Percentiles rank a stretch among this genome's conserved stretches.
phyloP scores from a whole-genome alignment of 179 eudicot species.

The Gypsophila paniculata region DNA sequence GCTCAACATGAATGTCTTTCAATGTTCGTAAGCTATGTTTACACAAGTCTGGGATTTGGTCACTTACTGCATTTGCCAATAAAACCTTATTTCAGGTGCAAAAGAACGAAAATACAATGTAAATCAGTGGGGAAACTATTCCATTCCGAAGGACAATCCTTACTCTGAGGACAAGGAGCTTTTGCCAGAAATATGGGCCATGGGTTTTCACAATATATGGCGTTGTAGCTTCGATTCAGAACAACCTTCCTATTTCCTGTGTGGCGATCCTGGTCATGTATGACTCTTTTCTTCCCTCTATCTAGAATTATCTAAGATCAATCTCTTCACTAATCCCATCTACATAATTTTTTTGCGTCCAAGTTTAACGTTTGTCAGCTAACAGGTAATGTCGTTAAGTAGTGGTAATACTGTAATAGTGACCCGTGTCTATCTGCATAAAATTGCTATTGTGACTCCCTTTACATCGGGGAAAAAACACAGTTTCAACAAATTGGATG shows the following conservation, averaged over 20 bases:
- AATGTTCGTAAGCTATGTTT: background rate
- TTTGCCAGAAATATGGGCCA: conserved; percentile 28
- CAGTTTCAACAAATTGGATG: background rate
- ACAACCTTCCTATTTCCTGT: conserved; percentile 19
- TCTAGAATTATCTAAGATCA: background rate
- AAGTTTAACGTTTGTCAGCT: background rate
- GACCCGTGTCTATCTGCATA: no score
- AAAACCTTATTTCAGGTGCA: conserved; percentile 12
- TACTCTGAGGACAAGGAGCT: conserved; percentile 19
- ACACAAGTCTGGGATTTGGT: conserved; percentile 3
- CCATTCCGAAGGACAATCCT: conserved; percentile 27
- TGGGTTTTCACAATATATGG: conserved; percentile 24
- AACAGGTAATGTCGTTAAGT: no score
- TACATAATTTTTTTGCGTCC: background rate
- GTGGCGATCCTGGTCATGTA: conserved; percentile 28
- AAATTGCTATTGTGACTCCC: no score
- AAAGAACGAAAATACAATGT: background rate
- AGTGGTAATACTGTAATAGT: no score
- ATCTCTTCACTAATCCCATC: background rate
- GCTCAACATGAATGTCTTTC: background rate
- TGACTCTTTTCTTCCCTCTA: background rate
- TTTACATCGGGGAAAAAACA: no score
- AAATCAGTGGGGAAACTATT: conserved; percentile 26
- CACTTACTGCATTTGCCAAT: conserved; percentile 7
- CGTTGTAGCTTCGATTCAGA: conserved; percentile 29